phyloP scores from a whole-genome alignment of 352 stramenopile species.

The Aphanomyces euteiches region DNA sequence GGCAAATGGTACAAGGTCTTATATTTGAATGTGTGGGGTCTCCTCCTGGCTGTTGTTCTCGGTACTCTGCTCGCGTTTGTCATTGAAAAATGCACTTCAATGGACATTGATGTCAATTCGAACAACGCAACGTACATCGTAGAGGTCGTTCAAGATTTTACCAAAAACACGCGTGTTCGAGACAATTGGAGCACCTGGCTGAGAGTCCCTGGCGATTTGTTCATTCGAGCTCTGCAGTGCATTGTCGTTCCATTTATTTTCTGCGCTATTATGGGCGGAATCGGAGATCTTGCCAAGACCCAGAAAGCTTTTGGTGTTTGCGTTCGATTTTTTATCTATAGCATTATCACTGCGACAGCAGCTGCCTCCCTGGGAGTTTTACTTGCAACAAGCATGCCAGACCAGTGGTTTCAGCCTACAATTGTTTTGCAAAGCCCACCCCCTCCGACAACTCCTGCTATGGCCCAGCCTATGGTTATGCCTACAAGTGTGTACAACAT shows the following conservation, averaged over 20 bases:
- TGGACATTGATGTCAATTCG: background rate
- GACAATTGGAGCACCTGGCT: constrained; percentile 25
- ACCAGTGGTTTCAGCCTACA: background rate
- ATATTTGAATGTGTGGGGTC: constrained; percentile 26
- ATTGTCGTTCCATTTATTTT: constrained; percentile 76
- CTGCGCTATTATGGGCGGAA: constrained; percentile 63
- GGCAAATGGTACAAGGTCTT: constrained; percentile 27
- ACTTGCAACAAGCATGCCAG: background rate
- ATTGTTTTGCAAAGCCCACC: too few relatives aligned
- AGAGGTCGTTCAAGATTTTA: background rate
- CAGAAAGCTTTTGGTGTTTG: constrained; percentile 37
- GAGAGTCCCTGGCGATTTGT: constrained; percentile 57
- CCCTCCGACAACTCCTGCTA: too few relatives aligned
- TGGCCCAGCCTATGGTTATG: too few relatives aligned
- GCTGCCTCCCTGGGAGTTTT: background rate
- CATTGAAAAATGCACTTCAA: background rate
- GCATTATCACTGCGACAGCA: background rate
- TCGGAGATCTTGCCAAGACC: constrained; percentile 60
- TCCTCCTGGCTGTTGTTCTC: constrained; percentile 22
- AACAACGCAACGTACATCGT: too few relatives aligned
- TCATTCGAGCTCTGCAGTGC: constrained; percentile 68
- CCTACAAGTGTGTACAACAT: too few relatives aligned
- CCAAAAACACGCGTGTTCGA: too few relatives aligned
- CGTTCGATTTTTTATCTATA: background rate
- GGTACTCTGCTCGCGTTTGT: constrained; percentile 9